These are phyloP conservation scores for Trichoderma reesei DNA, from an alignment of 495 filamentous ascomycete genomes.

Conservation along the genomic window DNA sequence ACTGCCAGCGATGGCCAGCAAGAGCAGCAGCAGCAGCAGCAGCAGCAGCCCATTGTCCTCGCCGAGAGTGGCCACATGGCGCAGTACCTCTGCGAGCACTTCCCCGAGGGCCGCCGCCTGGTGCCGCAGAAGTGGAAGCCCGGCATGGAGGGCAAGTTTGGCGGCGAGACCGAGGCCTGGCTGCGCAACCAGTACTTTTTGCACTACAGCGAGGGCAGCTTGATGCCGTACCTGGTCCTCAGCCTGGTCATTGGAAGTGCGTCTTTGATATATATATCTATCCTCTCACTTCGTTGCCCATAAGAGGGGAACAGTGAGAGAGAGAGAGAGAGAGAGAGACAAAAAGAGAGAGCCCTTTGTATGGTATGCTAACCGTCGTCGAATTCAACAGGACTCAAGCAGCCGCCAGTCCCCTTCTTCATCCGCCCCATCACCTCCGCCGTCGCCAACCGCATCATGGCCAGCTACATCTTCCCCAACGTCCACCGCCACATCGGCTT, in stretches of 20 bases:
- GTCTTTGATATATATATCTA: not conserved
- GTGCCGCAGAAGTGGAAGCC: constrained; percentile 53
- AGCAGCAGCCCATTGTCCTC: constrained; percentile 47
- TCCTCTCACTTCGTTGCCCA: not conserved
- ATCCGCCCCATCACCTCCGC: constrained; percentile 62
- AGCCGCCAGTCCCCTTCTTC: constrained; percentile 69
- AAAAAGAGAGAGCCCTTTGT: not conserved
- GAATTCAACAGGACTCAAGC: constrained; percentile 35
- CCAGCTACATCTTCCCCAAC: constrained; percentile 52
- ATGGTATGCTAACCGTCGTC: not conserved
- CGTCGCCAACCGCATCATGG: constrained; percentile 53
- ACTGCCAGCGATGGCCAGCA: too few species aligned
- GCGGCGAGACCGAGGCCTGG: constrained; percentile 67
- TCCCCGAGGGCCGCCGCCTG: constrained; percentile 38
- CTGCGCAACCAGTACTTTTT: constrained; percentile 66
- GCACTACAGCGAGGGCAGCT: constrained; percentile 64
- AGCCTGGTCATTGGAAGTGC: constrained; percentile 15
- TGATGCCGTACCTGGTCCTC: constrained; percentile 19
- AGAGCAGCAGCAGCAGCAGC: constrained; percentile 13
- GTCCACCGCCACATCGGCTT: constrained; percentile 57
- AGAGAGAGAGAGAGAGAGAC: not conserved
- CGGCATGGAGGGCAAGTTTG: constrained; percentile 44
- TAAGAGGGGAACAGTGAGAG: not conserved
- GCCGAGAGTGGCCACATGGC: constrained; percentile 73
- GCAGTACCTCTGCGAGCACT: constrained; percentile 75